A percentile compares a stretch with the other conserved stretches of the same genome.
These are phyloP conservation scores for Cenococcum geophilum DNA, from an alignment of 495 filamentous ascomycete species.

Conservation along the genomic window DNA sequence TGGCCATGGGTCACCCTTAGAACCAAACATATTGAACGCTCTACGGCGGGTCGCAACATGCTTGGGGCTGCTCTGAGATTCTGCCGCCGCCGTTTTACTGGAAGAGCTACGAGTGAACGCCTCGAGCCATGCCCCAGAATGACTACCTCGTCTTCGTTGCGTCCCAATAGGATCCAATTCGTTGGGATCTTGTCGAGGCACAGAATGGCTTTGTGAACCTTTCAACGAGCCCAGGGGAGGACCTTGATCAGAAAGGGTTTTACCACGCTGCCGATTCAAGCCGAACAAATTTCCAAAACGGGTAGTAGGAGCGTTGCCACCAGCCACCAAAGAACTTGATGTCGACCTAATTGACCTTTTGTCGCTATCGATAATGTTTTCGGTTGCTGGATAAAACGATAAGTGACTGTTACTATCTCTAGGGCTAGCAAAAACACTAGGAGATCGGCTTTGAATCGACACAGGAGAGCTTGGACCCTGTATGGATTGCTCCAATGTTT, in stretches of 20 bases:
- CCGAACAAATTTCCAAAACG: slow-evolving; percentile 39
- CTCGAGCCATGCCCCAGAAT: slow-evolving; percentile 30
- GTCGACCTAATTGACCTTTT: slow-evolving; percentile 36
- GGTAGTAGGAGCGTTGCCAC: slow-evolving; percentile 21
- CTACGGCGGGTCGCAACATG: slow-evolving; percentile 28
- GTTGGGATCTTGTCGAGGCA: slow-evolving; percentile 36
- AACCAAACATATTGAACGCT: slow-evolving; percentile 31
- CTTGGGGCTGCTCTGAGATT: slow-evolving; percentile 24
- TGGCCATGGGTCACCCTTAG: slow-evolving; percentile 31
- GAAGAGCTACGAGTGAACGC: slow-evolving; percentile 16
- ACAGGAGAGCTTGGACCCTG: slow-evolving; percentile 35
- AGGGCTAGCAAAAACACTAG: slow-evolving; percentile 39
- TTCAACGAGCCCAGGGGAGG: slow-evolving; percentile 35
- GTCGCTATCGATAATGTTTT: slow-evolving; percentile 35
- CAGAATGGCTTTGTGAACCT: slow-evolving; percentile 35
- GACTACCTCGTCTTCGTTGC: slow-evolving; percentile 24
- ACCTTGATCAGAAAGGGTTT: slow-evolving; percentile 36
- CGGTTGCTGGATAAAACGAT: slow-evolving; percentile 24
- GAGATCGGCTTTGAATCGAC: slow-evolving; percentile 34
- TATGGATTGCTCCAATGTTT: slow-evolving; percentile 24
- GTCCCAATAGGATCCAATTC: slow-evolving; percentile 23
- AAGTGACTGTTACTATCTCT: slow-evolving; percentile 36
- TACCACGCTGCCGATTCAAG: slow-evolving; percentile 36
- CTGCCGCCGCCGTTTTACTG: slow-evolving; percentile 22
- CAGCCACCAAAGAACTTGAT: slow-evolving; percentile 32